Conservation (phyloP, 208 protist species). For the Crithidia acanthocephali region DNA sequence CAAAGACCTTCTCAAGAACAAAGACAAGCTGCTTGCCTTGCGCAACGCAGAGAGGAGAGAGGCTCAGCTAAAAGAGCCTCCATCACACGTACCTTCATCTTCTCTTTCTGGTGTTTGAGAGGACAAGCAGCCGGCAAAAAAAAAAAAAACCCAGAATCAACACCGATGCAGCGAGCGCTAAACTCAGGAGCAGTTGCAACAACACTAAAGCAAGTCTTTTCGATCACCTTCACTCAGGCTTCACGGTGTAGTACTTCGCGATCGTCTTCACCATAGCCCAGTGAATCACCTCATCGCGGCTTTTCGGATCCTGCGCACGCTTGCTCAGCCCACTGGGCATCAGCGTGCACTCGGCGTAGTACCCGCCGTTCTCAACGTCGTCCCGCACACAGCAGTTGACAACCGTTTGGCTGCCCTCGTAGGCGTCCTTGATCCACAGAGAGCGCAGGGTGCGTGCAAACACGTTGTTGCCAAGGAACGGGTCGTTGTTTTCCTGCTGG, state of each 20-base stretch:
- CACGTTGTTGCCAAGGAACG: slow-evolving; percentile 53
- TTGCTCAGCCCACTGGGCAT: slow-evolving; percentile 75
- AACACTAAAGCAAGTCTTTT: not conserved
- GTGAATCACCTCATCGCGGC: slow-evolving; percentile 67
- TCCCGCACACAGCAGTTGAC: slow-evolving; percentile 75
- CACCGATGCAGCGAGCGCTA: not conserved
- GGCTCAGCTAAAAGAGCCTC: too few relatives aligned
- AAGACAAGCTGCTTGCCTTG: not conserved
- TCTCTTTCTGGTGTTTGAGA: too few relatives aligned
- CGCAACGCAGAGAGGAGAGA: too few relatives aligned
- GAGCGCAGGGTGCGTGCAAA: slow-evolving; percentile 66
- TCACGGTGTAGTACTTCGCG: slow-evolving; percentile 76
- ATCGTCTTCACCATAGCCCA: slow-evolving; percentile 89
- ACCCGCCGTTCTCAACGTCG: slow-evolving; percentile 65
- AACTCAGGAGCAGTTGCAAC: not conserved
- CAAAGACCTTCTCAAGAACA: not conserved
- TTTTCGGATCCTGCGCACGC: slow-evolving; percentile 55
- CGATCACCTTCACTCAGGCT: not conserved
- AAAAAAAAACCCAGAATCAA: not conserved
- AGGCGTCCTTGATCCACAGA: slow-evolving; percentile 72
- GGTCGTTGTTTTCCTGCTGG: slow-evolving; percentile 38
- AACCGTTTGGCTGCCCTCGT: slow-evolving; percentile 78
- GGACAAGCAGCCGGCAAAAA: not conserved
- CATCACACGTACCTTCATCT: too few relatives aligned
- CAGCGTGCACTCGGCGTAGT: slow-evolving; percentile 74